These are phyloP conservation scores for Globisporangium rhizosaccharum DNA, from an alignment of 352 stramenopile genomes.

Conservation along the genomic window DNA sequence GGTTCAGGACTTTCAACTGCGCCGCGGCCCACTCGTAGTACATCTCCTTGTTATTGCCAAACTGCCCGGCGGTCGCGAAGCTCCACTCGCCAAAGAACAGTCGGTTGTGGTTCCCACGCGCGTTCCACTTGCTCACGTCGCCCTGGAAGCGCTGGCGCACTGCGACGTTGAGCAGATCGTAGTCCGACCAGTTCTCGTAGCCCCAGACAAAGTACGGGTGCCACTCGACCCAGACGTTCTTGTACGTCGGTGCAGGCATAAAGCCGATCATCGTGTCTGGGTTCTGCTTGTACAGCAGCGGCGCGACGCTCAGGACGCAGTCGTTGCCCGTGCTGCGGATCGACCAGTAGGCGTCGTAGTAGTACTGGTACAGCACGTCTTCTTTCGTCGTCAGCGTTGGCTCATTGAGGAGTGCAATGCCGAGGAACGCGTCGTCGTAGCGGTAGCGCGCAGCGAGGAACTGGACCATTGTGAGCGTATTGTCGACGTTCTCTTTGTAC, in stretches of 20 bases:
- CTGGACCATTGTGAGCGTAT: slow-evolving; percentile 36
- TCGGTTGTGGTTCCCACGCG: slow-evolving; percentile 25
- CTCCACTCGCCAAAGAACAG: slow-evolving; percentile 49
- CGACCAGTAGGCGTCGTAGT: slow-evolving; percentile 54
- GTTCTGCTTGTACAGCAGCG: slow-evolving; percentile 43
- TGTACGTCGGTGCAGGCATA: slow-evolving; percentile 40
- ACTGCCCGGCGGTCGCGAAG: slow-evolving; percentile 49
- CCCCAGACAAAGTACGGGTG: slow-evolving; percentile 83
- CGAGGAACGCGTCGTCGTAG: slow-evolving; percentile 60
- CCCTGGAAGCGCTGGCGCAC: slow-evolving; percentile 41
- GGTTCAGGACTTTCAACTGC: slow-evolving; percentile 46
- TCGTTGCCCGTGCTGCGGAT: slow-evolving; percentile 53
- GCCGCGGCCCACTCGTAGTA: slow-evolving; percentile 48
- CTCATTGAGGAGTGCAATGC: slow-evolving; percentile 72
- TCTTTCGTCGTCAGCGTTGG: slow-evolving; percentile 43
- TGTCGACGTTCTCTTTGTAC: slow-evolving; percentile 55
- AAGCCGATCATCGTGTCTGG: slow-evolving; percentile 45
- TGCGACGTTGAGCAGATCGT: slow-evolving; percentile 36
- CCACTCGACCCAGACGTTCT: slow-evolving; percentile 84
- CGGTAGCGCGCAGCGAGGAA: slow-evolving; percentile 72
- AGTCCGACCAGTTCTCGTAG: slow-evolving; percentile 52
- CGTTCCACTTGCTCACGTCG: slow-evolving; percentile 36
- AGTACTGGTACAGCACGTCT: slow-evolving; percentile 69
- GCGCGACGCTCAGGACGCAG: slow-evolving; percentile 59
- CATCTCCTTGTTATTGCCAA: slow-evolving; percentile 28